Evolutionary conservation across 2,329 filamentous ascomycete genomes (phyloP).

Genomic region (Metarhizium humberi): DNA sequence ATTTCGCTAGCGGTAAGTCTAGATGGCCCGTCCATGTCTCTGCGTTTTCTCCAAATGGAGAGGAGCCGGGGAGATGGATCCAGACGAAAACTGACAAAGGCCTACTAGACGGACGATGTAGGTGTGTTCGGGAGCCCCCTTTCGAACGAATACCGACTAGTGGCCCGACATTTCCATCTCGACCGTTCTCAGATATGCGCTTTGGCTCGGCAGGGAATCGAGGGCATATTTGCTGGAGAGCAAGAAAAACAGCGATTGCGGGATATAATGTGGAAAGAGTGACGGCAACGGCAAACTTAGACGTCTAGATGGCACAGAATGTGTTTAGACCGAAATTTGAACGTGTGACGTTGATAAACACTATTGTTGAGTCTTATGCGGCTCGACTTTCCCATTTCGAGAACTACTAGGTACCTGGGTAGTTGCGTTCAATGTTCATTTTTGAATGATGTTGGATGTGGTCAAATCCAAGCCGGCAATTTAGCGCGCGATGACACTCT

Average conservation of each 20-base stretch:
- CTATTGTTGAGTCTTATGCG: not conserved
- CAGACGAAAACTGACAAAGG: not conserved
- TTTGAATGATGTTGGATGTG: too few species aligned
- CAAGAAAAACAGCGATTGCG: conserved; percentile 50
- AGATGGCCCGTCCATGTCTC: not conserved
- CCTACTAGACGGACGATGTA: conserved; percentile 65
- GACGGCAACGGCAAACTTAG: not conserved
- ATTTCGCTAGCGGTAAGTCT: conserved; percentile 60
- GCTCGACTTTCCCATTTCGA: not conserved
- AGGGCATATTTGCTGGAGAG: conserved; percentile 57
- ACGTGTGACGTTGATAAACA: not conserved
- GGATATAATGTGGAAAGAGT: conserved; percentile 35
- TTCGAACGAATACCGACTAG: conserved; percentile 69
- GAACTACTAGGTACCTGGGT: too few species aligned
- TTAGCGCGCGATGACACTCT: too few species aligned
- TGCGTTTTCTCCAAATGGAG: not conserved
- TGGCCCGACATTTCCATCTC: conserved; percentile 60
- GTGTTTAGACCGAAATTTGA: not conserved
- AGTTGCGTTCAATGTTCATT: too few species aligned
- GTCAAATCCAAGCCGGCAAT: too few species aligned
- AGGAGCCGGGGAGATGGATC: not conserved
- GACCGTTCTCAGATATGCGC: conserved; percentile 32
- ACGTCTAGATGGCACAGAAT: not conserved
- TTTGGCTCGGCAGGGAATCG: conserved; percentile 52
- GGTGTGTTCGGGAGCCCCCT: conserved; percentile 70